These are phyloP conservation scores for Staphylotrichum tortipilum DNA, from an alignment of 495 filamentous ascomycete species.

Conservation along the genomic window DNA sequence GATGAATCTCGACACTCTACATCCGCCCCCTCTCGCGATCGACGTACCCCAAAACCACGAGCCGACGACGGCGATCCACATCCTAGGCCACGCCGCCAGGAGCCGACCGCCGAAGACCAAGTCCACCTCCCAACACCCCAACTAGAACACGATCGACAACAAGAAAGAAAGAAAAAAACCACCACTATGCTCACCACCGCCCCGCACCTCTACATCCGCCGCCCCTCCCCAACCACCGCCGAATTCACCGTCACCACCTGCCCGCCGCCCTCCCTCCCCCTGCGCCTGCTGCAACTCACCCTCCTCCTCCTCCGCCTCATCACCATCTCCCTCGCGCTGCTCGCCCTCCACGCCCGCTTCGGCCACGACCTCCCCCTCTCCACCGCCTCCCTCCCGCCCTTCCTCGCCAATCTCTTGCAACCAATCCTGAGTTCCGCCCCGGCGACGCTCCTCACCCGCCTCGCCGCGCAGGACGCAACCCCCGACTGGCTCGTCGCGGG, in stretches of 20 bases:
- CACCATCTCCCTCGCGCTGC: constrained; percentile 24
- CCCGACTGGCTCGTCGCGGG: constrained; percentile 24
- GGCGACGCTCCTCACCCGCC: constrained; percentile 22
- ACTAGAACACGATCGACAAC: too few species aligned
- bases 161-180: too few species aligned
- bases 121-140: too few species aligned
- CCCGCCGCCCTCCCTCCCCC: constrained; percentile 46
- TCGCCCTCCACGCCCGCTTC: constrained; percentile 29
- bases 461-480: constrained; percentile 34
- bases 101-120: too few species aligned
- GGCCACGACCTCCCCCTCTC: constrained; percentile 1
- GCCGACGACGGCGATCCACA: too few species aligned
- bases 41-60: too few species aligned
- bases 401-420: constrained; percentile 32
- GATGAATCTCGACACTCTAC: too few species aligned
- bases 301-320: constrained; percentile 41
- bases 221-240: constrained; percentile 77
- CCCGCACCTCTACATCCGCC: constrained; percentile 53
- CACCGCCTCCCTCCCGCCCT: constrained; percentile 8
- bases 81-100: too few species aligned
- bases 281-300: constrained; percentile 44
- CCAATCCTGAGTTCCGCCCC: too few species aligned
- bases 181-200: constrained; percentile 42
- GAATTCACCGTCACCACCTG: constrained; percentile 78
- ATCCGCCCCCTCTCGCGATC: too few species aligned